These are phyloP conservation scores for Epichloe hybrida DNA, from an alignment of 2,329 filamentous ascomycete genomes.

Conservation along the genomic window DNA sequence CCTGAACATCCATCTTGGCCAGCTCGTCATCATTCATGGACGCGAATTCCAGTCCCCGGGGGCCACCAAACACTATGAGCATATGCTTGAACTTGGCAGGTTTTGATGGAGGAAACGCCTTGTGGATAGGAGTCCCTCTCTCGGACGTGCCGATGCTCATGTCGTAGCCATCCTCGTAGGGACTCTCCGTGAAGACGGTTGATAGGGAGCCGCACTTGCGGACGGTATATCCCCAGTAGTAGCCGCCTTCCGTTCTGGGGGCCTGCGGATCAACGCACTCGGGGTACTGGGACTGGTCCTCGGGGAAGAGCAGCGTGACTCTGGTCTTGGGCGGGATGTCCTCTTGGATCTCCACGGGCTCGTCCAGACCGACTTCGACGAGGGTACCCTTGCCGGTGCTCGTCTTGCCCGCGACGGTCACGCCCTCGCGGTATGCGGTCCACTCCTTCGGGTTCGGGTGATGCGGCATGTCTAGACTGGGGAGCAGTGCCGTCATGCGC, in stretches of 20 bases:
- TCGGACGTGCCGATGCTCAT: conserved; percentile 74
- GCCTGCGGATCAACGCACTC: conserved; percentile 52
- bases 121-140: conserved; percentile 45
- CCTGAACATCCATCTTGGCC: conserved; percentile 46
- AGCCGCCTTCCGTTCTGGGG: conserved; percentile 63
- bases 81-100: conserved; percentile 50
- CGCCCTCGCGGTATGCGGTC: conserved; percentile 68
- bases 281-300: conserved; percentile 29
- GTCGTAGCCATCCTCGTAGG: conserved; percentile 68
- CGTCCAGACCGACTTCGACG: conserved; percentile 44
- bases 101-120: conserved; percentile 30
- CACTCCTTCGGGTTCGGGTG: conserved; percentile 66
- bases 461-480: conserved; percentile 73
- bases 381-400: conserved; percentile 34
- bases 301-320: conserved; percentile 52
- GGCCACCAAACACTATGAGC: conserved; percentile 67
- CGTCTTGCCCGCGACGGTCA: conserved; percentile 39
- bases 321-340: conserved; percentile 57
- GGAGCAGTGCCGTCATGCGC: conserved; percentile 56
- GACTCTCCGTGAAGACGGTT: conserved; percentile 62
- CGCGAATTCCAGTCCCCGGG: conserved; percentile 65
- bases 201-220: conserved; percentile 54
- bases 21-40: conserved; percentile 46
- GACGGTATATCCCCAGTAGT: conserved; percentile 76
- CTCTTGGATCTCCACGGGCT: conserved; percentile 41